A percentile compares a stretch with the other conserved stretches of the same genome.
phyloP scores from a whole-genome alignment of 2,329 filamentous ascomycete species.

The Diaporthe helianthi region DNA sequence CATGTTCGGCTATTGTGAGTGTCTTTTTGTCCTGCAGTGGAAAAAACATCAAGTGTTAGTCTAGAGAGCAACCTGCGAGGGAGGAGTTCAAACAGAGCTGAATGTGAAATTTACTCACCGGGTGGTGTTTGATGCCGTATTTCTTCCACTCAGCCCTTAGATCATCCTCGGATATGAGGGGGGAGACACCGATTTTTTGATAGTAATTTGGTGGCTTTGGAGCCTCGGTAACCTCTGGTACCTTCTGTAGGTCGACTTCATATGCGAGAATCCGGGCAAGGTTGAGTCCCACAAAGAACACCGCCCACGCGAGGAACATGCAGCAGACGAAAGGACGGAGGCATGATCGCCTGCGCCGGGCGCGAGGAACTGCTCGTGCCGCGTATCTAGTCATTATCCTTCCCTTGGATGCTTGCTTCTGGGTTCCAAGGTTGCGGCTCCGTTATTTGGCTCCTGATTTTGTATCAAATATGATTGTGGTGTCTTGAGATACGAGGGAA shows the following conservation, averaged over 20 bases:
- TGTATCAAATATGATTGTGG: not conserved
- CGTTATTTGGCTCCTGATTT: not conserved
- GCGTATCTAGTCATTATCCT: not conserved
- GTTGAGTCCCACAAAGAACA: not conserved
- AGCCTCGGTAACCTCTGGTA: not conserved
- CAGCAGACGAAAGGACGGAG: not conserved
- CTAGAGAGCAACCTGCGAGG: not conserved
- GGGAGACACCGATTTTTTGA: not conserved
- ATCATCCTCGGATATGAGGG: not conserved
- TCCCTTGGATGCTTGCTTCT: not conserved
- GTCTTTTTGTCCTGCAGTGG: not conserved
- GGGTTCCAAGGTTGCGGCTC: not conserved
- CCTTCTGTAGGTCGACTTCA: too few relatives aligned
- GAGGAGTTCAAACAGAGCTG: not conserved
- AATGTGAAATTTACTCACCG: not conserved
- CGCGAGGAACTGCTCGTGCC: not conserved
- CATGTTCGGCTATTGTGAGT: too few relatives aligned
- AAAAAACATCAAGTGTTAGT: not conserved
- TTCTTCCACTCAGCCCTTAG: not conserved
- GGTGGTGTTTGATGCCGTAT: not conserved
- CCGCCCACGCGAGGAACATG: not conserved
- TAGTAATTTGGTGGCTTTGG: not conserved
- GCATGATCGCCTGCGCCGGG: not conserved
- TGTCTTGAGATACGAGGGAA: not conserved
- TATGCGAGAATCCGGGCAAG: not conserved